phyloP scores from a whole-genome alignment of 140 eudicot genomes.

The Flaveria floridana region DNA sequence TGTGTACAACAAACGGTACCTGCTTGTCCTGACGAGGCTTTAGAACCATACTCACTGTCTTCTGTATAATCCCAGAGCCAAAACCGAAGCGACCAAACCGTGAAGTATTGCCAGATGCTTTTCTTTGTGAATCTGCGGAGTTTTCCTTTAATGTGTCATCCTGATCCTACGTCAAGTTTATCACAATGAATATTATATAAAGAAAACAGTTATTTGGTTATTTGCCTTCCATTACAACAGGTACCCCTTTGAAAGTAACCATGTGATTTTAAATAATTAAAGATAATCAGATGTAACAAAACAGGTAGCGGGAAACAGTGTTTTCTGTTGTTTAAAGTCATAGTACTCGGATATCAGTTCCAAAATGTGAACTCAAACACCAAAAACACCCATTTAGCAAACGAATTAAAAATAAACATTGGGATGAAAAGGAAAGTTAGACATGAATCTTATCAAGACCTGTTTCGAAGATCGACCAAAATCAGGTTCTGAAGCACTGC shows the following conservation, averaged over 20 bases:
- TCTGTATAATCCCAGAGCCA: slow-evolving; percentile 73
- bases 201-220: neutral
- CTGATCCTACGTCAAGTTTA: slow-evolving; percentile 46
- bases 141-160: slow-evolving; percentile 53
- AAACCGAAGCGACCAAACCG: slow-evolving; percentile 78
- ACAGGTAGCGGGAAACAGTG: neutral
- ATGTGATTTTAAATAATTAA: neutral
- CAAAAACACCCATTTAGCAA: neutral
- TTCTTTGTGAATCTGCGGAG: slow-evolving; percentile 48
- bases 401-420: neutral
- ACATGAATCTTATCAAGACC: slow-evolving; percentile 40
- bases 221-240: neutral
- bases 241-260: neutral
- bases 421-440: neutral
- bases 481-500: slow-evolving; percentile 90
- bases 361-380: neutral
- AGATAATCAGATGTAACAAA: neutral
- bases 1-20: slow-evolving; percentile 45
- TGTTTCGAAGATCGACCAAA: slow-evolving; percentile 75
- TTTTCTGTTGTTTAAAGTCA: neutral
- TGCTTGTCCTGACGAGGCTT: slow-evolving; percentile 81
- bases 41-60: slow-evolving; percentile 73
- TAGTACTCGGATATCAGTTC: neutral
- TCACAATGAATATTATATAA: slow-evolving; percentile 20
- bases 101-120: slow-evolving; percentile 54